phyloP scores from a whole-genome alignment of 371 early-diverging fungal species.

The Syncephalis plumigaleata region DNA sequence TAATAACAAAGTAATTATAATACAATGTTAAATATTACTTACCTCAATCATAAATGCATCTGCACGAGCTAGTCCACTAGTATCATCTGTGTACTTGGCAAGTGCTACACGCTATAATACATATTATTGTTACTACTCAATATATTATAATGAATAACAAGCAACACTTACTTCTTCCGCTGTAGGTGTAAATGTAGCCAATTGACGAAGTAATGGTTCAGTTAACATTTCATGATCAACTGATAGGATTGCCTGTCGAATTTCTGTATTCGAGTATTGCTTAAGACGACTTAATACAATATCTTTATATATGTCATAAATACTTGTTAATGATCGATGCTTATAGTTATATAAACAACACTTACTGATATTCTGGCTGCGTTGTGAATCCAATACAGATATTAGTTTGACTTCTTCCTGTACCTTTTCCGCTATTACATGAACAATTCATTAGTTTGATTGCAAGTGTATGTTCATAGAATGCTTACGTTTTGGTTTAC shows the following conservation, averaged over 20 bases:
- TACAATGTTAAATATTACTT: conserved; percentile 2
- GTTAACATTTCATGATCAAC: conserved; percentile 44
- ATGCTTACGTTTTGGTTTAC: conserved; percentile 2
- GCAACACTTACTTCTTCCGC: conserved; percentile 39
- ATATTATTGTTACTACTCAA: no score
- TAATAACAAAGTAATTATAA: neutral
- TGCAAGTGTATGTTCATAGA: no score
- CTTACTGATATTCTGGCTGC: conserved; percentile 57
- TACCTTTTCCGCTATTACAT: no score
- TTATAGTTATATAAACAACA: conserved; percentile 1
- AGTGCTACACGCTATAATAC: conserved; percentile 36
- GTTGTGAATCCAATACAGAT: conserved; percentile 50
- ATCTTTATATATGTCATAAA: no score
- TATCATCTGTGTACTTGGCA: conserved; percentile 43
- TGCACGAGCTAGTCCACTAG: conserved; percentile 47
- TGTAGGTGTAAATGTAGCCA: conserved; percentile 47
- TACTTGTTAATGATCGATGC: neutral
- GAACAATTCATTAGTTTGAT: conserved; percentile 11
- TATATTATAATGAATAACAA: no score
- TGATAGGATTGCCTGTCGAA: conserved; percentile 32
- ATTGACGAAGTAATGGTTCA: conserved; percentile 40
- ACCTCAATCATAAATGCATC: conserved; percentile 76
- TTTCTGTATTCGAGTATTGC: conserved; percentile 31
- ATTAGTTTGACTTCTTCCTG: conserved; percentile 18
- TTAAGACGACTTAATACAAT: conserved; percentile 54